These are phyloP conservation scores for Boletus coccyginus DNA, from an alignment of 768 basidiomycete genomes.

Conservation along the genomic window DNA sequence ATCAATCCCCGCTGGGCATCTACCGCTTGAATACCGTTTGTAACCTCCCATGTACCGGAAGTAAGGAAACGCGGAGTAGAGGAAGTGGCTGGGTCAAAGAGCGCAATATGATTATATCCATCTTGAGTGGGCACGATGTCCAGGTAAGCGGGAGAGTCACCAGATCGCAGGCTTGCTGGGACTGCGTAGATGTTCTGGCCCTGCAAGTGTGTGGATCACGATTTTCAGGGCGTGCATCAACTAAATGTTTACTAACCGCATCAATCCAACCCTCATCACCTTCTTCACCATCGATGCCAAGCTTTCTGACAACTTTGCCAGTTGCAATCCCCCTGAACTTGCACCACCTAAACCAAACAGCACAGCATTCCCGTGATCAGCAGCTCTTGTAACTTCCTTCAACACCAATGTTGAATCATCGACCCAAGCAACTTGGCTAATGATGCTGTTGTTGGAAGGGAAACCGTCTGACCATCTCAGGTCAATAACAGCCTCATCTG, in stretches of 20 bases:
- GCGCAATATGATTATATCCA: constrained; percentile 90
- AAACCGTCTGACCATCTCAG: constrained; percentile 68
- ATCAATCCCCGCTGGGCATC: constrained; percentile 65
- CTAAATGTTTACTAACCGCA: constrained; percentile 47
- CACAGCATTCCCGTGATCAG: constrained; percentile 75
- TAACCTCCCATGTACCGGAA: constrained; percentile 87
- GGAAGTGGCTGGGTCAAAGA: constrained; percentile 77
- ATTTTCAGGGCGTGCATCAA: constrained; percentile 5
- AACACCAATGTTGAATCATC: constrained; percentile 67
- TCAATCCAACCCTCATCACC: constrained; percentile 96
- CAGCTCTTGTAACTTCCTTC: constrained; percentile 85
- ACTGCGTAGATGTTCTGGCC: constrained; percentile 62
- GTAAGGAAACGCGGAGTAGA: constrained; percentile 80
- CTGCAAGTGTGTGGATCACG: constrained; percentile 35
- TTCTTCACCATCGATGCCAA: constrained; percentile 83
- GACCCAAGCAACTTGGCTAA: constrained; percentile 89
- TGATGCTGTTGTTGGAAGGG: constrained; percentile 59
- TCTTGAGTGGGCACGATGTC: constrained; percentile 81
- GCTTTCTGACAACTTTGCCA: constrained; percentile 64
- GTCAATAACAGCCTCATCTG: constrained; percentile 46
- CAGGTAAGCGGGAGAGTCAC: constrained; percentile 67
- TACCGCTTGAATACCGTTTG: constrained; percentile 66
- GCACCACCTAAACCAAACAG: constrained; percentile 57
- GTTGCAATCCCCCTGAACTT: constrained; percentile 28
- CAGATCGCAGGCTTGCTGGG: constrained; percentile 40